Evolutionary conservation across 2,329 filamentous ascomycete genomes (phyloP), one percentile per base, ranked within the genome.

Genomic region (Talaromyces sp.): DNA sequence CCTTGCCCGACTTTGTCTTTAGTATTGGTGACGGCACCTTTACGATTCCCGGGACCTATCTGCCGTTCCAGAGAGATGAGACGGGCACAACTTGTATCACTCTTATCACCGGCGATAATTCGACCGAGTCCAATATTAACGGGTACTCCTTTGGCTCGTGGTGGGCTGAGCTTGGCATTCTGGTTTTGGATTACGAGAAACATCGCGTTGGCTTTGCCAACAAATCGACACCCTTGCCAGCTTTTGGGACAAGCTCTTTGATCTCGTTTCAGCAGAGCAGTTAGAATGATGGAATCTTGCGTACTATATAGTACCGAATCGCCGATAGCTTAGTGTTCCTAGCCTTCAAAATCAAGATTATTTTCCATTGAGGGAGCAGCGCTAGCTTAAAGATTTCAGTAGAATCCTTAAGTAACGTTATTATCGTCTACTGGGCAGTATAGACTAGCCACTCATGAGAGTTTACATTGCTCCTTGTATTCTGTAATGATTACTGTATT

Each of bases 21-120:
- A 15, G 6, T 3, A 15, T 41, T 7, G 39, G 39, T 3, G 15
- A 41, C 15, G 39, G 39, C 4, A 35, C 33, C 5, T 35, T 35
- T 9, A 4, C 5, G 9, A 9, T 35, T 35, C 33, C 33, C 9
- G 56, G 56, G 9, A 27, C 39, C 13, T 59, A 59, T 59, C 19
- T 59, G 35, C 56, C 56, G 7, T 59, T 43, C 22, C 56, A 58
- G 54, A 7, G n/a, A 13, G 56, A 59, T 39, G 3, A 15, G 2
- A 39, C 3, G 19, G 33, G 37, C 4, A n/a, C n/a, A n/a, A 43
- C 11, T 3, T 59, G 56, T 39, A 43, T 59, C 5, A n/a, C 56
- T 3, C 22, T 59, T 15, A 25, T 59, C n/a, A 59, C 56, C 10
- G 56, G 56, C 8, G 56, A 59, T 22, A 59, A 59, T 22, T 59